phyloP scores from a whole-genome alignment of 176 grass and related monocot species.

The Ensete ventricosum region DNA sequence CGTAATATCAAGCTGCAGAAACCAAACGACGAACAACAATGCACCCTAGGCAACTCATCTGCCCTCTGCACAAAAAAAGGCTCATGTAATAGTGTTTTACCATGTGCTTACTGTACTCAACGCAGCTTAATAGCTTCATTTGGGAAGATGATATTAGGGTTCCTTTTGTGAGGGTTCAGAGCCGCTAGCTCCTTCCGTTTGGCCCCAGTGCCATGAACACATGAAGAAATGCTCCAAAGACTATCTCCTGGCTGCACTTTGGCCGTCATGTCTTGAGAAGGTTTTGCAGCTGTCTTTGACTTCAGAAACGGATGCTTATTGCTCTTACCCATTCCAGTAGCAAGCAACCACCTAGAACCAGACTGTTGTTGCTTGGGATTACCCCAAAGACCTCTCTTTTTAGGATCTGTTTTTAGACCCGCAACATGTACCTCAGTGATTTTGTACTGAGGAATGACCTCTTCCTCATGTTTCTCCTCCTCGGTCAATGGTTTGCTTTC shows the following conservation, averaged over 20 bases:
- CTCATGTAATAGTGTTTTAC: neutral
- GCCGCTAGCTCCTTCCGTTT: slow-evolving; percentile 43
- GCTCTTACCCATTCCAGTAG: slow-evolving; percentile 82
- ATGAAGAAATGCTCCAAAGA: slow-evolving; percentile 94
- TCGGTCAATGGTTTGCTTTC: slow-evolving; percentile 44
- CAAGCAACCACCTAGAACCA: slow-evolving; percentile 94
- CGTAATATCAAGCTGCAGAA: neutral
- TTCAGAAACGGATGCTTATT: slow-evolving; percentile 87
- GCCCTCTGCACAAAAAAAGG: slow-evolving; percentile 4
- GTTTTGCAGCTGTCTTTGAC: slow-evolving; percentile 47
- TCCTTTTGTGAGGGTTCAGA: slow-evolving; percentile 45
- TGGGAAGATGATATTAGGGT: slow-evolving; percentile 72
- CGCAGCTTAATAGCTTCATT: slow-evolving; percentile 48
- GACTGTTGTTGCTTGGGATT: slow-evolving; percentile 72
- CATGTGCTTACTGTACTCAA: slow-evolving; percentile 18
- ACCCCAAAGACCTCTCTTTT: slow-evolving; percentile 64
- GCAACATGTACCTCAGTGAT: slow-evolving; percentile 89
- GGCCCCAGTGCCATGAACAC: slow-evolving; percentile 53
- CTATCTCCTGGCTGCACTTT: slow-evolving; percentile 43
- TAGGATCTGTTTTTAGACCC: slow-evolving; percentile 74
- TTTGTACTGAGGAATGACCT: slow-evolving; percentile 71
- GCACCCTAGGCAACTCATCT: neutral
- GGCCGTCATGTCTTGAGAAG: slow-evolving; percentile 17
- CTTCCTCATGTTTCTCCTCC: slow-evolving; percentile 40
- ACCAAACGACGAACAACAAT: neutral